phyloP scores from a whole-genome alignment of 768 basidiomycete species.

The Collybiopsis confluens region DNA sequence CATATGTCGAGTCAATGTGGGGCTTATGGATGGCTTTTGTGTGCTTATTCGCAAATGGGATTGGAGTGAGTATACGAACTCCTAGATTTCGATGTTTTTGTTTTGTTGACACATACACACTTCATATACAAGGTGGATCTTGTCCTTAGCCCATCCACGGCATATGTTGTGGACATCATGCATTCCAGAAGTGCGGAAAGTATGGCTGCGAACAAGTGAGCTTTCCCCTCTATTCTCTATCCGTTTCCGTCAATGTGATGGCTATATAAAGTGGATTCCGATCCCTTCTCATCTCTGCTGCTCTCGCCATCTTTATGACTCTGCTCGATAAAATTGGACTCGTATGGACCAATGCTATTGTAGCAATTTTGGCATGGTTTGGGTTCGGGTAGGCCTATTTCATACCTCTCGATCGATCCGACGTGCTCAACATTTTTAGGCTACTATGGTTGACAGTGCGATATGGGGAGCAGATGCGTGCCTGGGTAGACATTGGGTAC shows the following conservation, averaged over 20 bases:
- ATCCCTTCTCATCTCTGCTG: conserved; percentile 2
- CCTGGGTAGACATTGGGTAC: conserved; percentile 10
- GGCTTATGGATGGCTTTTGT: conserved; percentile 50
- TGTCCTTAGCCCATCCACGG: conserved; percentile 39
- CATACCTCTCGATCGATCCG: neutral
- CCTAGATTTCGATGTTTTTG: neutral
- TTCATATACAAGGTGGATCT: conserved; percentile 43
- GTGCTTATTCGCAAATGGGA: conserved; percentile 58
- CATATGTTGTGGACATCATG: conserved; percentile 47
- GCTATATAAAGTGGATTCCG: conserved; percentile 16
- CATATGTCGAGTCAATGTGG: conserved; percentile 41
- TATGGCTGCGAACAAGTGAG: conserved; percentile 39
- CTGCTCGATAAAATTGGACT: conserved; percentile 15
- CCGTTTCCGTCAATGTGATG: too few species aligned
- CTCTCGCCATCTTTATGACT: conserved; percentile 9
- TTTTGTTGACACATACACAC: neutral
- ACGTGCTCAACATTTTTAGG: neutral
- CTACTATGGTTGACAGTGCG: conserved; percentile 7
- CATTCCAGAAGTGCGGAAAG: conserved; percentile 45
- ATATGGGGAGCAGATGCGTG: conserved; percentile 11
- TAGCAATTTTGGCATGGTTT: conserved; percentile 14
- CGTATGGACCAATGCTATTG: conserved; percentile 10
- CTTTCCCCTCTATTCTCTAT: too few species aligned
- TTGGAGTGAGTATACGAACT: conserved; percentile 45
- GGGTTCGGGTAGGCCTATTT: conserved; percentile 13